phyloP scores from a whole-genome alignment of 2,329 filamentous ascomycete species.

The Aspergillaceae sp. region DNA sequence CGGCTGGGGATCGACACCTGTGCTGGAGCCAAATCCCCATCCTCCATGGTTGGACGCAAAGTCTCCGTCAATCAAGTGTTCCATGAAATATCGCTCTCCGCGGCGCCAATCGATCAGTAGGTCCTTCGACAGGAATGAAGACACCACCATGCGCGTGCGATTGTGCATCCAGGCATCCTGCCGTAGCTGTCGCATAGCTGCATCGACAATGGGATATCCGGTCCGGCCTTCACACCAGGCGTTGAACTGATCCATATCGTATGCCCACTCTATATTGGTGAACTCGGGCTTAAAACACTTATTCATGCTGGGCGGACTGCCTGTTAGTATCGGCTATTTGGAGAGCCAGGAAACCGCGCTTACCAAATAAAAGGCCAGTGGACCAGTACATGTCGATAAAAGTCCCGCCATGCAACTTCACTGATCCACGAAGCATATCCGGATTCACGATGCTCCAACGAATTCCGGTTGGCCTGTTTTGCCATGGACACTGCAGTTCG shows the following conservation, averaged over 20 bases:
- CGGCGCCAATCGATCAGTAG: conserved; percentile 74
- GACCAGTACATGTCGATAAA: conserved; percentile 77
- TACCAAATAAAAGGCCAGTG: conserved; percentile 65
- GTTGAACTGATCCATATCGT: conserved; percentile 57
- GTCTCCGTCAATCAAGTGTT: conserved; percentile 67
- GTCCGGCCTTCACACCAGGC: conserved; percentile 69
- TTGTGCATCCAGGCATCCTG: conserved; percentile 73
- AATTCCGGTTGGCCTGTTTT: conserved; percentile 50
- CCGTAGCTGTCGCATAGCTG: conserved; percentile 71
- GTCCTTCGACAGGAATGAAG: conserved; percentile 72
- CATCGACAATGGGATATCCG: conserved; percentile 76
- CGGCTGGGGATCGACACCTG: conserved; percentile 75
- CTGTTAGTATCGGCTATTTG: conserved; percentile 1
- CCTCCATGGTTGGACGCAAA: conserved; percentile 70
- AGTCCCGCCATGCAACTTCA: conserved; percentile 79
- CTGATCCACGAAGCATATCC: conserved; percentile 69
- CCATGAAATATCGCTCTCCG: conserved; percentile 77
- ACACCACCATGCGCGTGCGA: conserved; percentile 73
- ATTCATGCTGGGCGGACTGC: conserved; percentile 48
- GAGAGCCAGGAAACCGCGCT: background rate
- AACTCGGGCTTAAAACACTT: conserved; percentile 78
- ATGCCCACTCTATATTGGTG: conserved; percentile 74
- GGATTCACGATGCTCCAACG: conserved; percentile 56
- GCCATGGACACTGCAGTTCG: conserved; percentile 59
- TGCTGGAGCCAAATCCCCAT: conserved; percentile 58